Base-by-base conservation (phyloP, 345 rosid species). In the Eucalyptus globulus region DNA sequence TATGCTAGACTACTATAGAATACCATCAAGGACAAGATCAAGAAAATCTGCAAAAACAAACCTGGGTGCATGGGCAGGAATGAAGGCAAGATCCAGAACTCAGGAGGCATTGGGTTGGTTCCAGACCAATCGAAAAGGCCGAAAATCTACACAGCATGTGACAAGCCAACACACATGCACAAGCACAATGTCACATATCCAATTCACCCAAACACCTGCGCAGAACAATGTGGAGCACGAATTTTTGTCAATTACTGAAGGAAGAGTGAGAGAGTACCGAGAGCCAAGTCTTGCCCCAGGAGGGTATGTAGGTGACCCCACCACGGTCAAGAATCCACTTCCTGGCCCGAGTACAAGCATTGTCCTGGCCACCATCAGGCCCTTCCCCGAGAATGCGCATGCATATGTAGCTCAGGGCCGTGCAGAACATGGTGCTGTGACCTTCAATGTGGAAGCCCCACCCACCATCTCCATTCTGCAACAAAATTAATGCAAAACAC, bases 211-310 rank as follows among this genome's bases (percentile, higher is more conserved):
- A 34, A 86, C 67, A 87, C 60, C 31, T 31, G 50, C 56, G 15
- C 60, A 44, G 60, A 56, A 40, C 54, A 53, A 65, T 58, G n/a
- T 58, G 65, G 76, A 43, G n/a, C 21, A 87, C 22, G 54, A 40
- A 6, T 27, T 62, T 29, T 62, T 27, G 69, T 12, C 31, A 14
- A 62, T 62, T 54, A 26, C 21, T 24, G 45, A 43, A 72, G 83
- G 29, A 37, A 87, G 51, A 45, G 53, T 11, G 40, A 14, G 58
- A 43, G 2, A 26, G 6, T 86, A 92, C 92, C 83, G 93, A 91
- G 44, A 92, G 93, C 93, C 93, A 92, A 44, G 87, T 91, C 87
- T 92, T 92, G 34, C 93, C 93, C 93, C 93, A 92, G n/a, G 93
- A 92, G 19, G 93, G 92, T 43, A 91, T 72, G 49, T 87, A 87